Percentiles rank a stretch among this genome's conserved stretches.
Evolutionary conservation across 768 basidiomycete species (phyloP).

Genomic region (Amanita phalloides): DNA sequence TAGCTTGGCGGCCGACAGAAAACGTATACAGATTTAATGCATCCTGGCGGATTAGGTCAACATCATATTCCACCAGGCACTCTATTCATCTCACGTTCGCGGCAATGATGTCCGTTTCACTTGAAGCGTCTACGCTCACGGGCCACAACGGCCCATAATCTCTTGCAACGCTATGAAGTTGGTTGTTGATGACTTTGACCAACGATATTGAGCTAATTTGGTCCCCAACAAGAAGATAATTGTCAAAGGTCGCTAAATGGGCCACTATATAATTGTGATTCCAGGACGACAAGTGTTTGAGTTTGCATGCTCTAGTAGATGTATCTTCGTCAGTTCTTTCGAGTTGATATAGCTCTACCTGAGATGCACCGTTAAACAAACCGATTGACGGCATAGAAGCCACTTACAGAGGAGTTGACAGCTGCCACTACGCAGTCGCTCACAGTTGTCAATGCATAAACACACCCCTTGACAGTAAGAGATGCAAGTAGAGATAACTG

Average conservation of each 20-base stretch:
- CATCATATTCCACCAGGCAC: slow-evolving; percentile 5
- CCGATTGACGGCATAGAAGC: neutral
- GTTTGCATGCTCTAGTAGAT: slow-evolving; percentile 18
- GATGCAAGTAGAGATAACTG: slow-evolving; percentile 32
- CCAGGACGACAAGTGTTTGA: slow-evolving; percentile 48
- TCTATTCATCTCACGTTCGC: slow-evolving; percentile 49
- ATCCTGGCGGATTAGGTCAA: slow-evolving; percentile 28
- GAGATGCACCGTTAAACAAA: slow-evolving; percentile 4
- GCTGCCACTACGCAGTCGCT: slow-evolving; percentile 51
- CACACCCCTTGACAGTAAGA: slow-evolving; percentile 46
- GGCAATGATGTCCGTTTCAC: slow-evolving; percentile 48
- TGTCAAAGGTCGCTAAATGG: slow-evolving; percentile 45
- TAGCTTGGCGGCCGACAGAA: slow-evolving; percentile 31
- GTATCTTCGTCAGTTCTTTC: slow-evolving; percentile 20
- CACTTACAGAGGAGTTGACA: slow-evolving; percentile 65
- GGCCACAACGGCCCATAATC: slow-evolving; percentile 77
- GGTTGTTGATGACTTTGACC: slow-evolving; percentile 35
- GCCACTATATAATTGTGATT: slow-evolving; percentile 77
- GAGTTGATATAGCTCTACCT: slow-evolving; percentile 40
- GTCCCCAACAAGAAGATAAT: slow-evolving; percentile 59
- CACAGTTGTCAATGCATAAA: slow-evolving; percentile 49
- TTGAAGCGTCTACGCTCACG: slow-evolving; percentile 47
- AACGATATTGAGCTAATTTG: slow-evolving; percentile 71
- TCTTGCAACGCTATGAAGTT: slow-evolving; percentile 46
- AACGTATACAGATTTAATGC: slow-evolving; percentile 62